Evolutionary conservation across 352 stramenopile genomes (phyloP), one percentile per base, ranked within the genome.

Genomic region (Globisporangium heterothallicum): DNA sequence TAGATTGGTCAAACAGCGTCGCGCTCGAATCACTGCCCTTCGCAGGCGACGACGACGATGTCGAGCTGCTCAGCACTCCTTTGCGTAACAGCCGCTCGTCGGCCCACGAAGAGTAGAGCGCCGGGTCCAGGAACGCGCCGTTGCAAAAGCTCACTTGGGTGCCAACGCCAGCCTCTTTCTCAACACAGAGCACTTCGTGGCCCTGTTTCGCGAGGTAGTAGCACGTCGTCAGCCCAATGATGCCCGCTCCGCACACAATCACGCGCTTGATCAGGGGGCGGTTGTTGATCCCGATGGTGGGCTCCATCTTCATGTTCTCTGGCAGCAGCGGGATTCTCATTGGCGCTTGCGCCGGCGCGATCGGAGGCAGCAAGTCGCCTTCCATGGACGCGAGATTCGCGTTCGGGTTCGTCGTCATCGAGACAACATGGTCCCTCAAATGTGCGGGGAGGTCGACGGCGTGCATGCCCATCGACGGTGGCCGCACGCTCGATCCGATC

Each of bases 151-250:
- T 91, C 43, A 86, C 78, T 58, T 92, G 82, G 18, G 79, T 94
- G 16, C 78, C 84, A 13, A 92, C 84, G 12, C 59, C 60, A n/a
- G 69, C 56, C 48, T 94, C 84, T 47, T 91, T 91, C 53, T 94
- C 84, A 12, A 94, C 83, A 41, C 84, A 94, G 6, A 94, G 63
- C 43, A 94, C 84, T 56, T 94, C 84, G 50, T 94, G 84, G 54
- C 84, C 84, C 47, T 88, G 80, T 51, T 87, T 90, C 38, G 80
- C 80, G 21, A 94, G 65, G 58, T 89, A 92, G 59, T 89, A 94
- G 64, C 78, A 92, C 0, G 84, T 94, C 25, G 79, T 92, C 32
- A 94, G 56, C 0, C 84, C 84, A 42, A 94, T 84, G 46, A 94
- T 92, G 30, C 84, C 84, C n/a, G 78, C 84, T 13, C 84, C 84